A percentile compares a stretch with the other conserved stretches of the same genome.
phyloP scores from a whole-genome alignment of 2,329 filamentous ascomycete species.

The Sphaceloma murrayae region DNA sequence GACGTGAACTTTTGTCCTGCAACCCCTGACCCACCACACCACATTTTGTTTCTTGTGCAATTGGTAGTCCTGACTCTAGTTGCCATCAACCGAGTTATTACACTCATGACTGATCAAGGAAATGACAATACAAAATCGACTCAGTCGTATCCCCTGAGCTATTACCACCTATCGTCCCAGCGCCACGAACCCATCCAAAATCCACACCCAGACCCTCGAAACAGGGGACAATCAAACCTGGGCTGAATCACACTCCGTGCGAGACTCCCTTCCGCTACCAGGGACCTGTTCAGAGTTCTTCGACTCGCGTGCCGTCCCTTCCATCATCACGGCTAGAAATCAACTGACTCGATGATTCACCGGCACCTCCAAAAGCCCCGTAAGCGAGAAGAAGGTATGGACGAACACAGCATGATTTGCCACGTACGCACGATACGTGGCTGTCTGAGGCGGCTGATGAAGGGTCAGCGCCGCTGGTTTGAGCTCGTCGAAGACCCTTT shows the following conservation, averaged over 20 bases:
- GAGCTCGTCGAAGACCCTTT: too few species aligned
- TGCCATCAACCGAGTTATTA: too few species aligned
- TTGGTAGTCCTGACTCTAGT: too few species aligned
- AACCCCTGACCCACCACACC: too few species aligned
- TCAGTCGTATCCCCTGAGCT: too few species aligned
- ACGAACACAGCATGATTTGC: neutral
- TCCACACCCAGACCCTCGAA: slow-evolving; percentile 7
- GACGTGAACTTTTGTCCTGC: too few species aligned
- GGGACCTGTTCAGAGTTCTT: neutral
- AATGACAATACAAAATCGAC: too few species aligned
- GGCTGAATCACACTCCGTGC: neutral
- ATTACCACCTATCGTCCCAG: neutral
- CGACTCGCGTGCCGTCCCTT: slow-evolving; percentile 3
- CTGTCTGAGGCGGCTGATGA: neutral
- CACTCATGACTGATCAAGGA: too few species aligned
- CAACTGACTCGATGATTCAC: neutral
- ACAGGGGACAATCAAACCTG: neutral
- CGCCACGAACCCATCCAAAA: neutral
- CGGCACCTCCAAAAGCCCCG: neutral
- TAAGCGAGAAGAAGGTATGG: neutral
- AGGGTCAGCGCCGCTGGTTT: neutral
- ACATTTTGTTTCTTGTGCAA: too few species aligned
- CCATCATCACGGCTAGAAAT: neutral
- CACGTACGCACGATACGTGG: neutral
- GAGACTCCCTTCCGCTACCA: neutral